Evolutionary conservation across 495 filamentous ascomycete species (phyloP), one percentile per base, ranked within the genome.

Genomic region (Annulohypoxylon stygium): DNA sequence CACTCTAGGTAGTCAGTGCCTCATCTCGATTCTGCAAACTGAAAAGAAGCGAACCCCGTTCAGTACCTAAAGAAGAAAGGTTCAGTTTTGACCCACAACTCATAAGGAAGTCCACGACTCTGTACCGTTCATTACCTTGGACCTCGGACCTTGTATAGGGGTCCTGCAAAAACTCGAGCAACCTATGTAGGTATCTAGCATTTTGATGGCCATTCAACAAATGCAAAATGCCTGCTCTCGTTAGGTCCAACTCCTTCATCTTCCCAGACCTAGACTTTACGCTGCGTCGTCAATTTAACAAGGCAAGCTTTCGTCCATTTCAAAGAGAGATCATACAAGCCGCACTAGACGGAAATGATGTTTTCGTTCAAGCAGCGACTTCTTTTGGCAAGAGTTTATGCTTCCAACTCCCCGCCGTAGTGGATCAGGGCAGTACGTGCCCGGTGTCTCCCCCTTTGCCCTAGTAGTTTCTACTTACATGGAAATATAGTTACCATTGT

Each of bases 381-480:
- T 96, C 93, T 0, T 97, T 97, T 77, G 95, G 95, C 12, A 98
- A 98, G 80, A 97, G 93, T 76, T 78, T 98, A 23, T 98, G 95
- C 81, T 98, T 95, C 74, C 95, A 98, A 74, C 85, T 98, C 2
- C 95, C 95, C 3, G 95, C 95, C 4, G 88, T 98, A 34, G 89
- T 97, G 20, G 91, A 93, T 69, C 89, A 89, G 84, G 94, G 94
- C 62, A 93, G 92, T 94, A 81, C 84, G 62, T 67, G n/a, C 10
- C 12, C 30, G 12, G 8, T 12, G 47, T 71, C 26, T 11, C 16
- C 9, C 54, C 16, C 9, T 26, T 26, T 34, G 50, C 25, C 54
- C 7, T 62, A 2, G 2, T 41, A n/a, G 18, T 33, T 2, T 30
- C 9, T 11, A 30, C 30, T 30, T 30, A 30, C 71, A 74, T 23